phyloP scores from a whole-genome alignment of 2,329 filamentous ascomycete species.

The Cladorrhinum sp. region DNA sequence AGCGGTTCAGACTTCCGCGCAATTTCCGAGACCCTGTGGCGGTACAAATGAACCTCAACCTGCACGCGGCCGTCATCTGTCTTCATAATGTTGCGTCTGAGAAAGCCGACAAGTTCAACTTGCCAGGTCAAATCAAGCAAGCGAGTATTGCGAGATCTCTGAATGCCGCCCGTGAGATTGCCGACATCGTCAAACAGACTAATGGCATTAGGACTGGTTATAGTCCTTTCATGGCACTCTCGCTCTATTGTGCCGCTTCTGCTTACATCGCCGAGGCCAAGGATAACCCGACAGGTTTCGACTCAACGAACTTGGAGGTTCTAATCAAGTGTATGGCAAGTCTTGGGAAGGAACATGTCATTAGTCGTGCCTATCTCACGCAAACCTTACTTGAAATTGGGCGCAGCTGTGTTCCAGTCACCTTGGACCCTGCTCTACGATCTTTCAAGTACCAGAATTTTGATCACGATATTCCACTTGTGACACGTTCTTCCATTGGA shows the following conservation, averaged over 20 bases:
- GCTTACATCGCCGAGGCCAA: constrained; percentile 81
- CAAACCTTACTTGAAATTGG: constrained; percentile 83
- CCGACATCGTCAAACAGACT: constrained; percentile 76
- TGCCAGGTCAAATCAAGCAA: constrained; percentile 63
- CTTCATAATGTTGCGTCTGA: constrained; percentile 86
- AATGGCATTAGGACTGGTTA: constrained; percentile 65
- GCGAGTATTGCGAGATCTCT: constrained; percentile 71
- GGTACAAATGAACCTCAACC: constrained; percentile 81
- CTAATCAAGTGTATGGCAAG: constrained; percentile 75
- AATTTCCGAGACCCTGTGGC: constrained; percentile 68
- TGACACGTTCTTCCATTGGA: constrained; percentile 45
- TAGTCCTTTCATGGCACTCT: constrained; percentile 76
- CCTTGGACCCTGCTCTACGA: constrained; percentile 9
- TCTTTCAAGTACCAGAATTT: constrained; percentile 33
- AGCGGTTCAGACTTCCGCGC: constrained; percentile 67
- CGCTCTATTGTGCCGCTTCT: constrained; percentile 78
- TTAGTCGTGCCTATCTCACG: constrained; percentile 80
- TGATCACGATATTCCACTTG: constrained; percentile 42
- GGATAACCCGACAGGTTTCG: constrained; percentile 50
- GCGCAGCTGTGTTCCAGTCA: constrained; percentile 38
- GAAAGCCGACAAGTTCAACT: constrained; percentile 69
- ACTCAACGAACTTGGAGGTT: constrained; percentile 62
- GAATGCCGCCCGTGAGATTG: constrained; percentile 79
- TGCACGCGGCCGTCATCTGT: constrained; percentile 85
- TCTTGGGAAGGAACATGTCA: constrained; percentile 67